Percentiles rank a stretch among this genome's conserved stretches.
Conservation (phyloP, 352 stramenopile genomes). For the Phytopythium helicoides region DNA sequence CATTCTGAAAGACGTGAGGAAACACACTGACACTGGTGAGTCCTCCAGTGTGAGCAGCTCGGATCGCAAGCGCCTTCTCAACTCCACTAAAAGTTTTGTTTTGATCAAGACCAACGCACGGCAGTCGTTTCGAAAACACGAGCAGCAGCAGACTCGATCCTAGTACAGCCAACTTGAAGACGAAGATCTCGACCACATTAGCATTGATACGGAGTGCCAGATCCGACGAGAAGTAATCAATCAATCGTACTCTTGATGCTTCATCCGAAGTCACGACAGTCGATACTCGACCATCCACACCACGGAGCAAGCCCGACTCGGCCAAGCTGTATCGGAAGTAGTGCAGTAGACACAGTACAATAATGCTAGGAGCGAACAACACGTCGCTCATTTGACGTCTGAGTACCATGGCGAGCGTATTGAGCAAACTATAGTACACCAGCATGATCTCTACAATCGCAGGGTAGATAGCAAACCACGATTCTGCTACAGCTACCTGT, state of each 20-base stretch:
- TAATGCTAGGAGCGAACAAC: conserved; percentile 14
- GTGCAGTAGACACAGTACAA: conserved; percentile 16
- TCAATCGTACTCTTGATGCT: conserved; percentile 5
- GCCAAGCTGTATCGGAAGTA: conserved; percentile 9
- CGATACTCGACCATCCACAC: conserved; percentile 12
- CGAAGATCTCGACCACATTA: conserved; percentile 16
- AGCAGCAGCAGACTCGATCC: conserved; percentile 9
- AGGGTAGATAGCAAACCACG: conserved; percentile 27
- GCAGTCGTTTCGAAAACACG: background rate
- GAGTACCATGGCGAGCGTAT: conserved; percentile 9
- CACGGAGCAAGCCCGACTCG: conserved; percentile 7
- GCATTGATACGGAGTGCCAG: conserved; percentile 15
- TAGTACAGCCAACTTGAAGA: conserved; percentile 13
- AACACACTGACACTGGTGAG: background rate
- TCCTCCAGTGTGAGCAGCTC: conserved; percentile 5
- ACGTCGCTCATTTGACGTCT: conserved; percentile 17
- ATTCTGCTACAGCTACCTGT: conserved; percentile 14
- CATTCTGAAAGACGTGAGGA: background rate
- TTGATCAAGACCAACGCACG: conserved; percentile 1
- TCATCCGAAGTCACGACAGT: conserved; percentile 8
- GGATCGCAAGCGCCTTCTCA: conserved; percentile 7
- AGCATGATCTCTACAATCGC: conserved; percentile 18
- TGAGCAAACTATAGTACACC: conserved; percentile 21
- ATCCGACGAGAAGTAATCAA: conserved; percentile 16
- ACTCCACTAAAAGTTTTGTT: background rate